Percentiles rank a stretch among this genome's conserved stretches.
Evolutionary conservation across 2,329 filamentous ascomycete genomes (phyloP).

Genomic region (Talaromyces sp.): DNA sequence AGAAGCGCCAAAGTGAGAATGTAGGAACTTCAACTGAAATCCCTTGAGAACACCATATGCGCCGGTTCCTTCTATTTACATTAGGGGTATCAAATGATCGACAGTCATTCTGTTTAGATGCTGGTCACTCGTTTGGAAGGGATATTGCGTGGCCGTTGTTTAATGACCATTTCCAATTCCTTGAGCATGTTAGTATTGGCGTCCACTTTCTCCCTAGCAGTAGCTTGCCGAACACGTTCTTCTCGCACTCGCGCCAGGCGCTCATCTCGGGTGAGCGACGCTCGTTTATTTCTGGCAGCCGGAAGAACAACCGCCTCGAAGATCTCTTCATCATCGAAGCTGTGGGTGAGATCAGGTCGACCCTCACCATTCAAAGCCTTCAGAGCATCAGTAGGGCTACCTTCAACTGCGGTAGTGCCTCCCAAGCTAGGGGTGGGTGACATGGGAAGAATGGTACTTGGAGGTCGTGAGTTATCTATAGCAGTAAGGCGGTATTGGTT

Average conservation of each 20-base stretch:
- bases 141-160: constrained; percentile 52
- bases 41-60: constrained; percentile 32
- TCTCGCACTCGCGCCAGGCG: constrained; percentile 85
- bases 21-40: constrained; percentile 5
- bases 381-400: constrained; percentile 69
- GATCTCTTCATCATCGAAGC: constrained; percentile 68
- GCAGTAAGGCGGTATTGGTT: constrained; percentile 80
- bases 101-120: constrained; percentile 35
- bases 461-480: constrained; percentile 59
- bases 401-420: constrained; percentile 55
- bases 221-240: constrained; percentile 74
- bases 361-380: constrained; percentile 76
- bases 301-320: constrained; percentile 88
- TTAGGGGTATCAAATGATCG: constrained; percentile 36
- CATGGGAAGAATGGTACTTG: constrained; percentile 48
- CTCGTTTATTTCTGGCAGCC: constrained; percentile 62
- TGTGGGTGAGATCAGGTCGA: constrained; percentile 33
- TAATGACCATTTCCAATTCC: constrained; percentile 89
- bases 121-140: constrained; percentile 48
- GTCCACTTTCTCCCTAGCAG: constrained; percentile 72
- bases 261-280: constrained; percentile 77
- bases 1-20: constrained; percentile 12
- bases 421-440: constrained; percentile 52
- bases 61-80: constrained; percentile 37
- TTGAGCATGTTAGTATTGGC: constrained; percentile 87